These are phyloP conservation scores for Sarocladiaceae sp. DNA, from an alignment of 2,329 filamentous ascomycete species.

Conservation along the genomic window DNA sequence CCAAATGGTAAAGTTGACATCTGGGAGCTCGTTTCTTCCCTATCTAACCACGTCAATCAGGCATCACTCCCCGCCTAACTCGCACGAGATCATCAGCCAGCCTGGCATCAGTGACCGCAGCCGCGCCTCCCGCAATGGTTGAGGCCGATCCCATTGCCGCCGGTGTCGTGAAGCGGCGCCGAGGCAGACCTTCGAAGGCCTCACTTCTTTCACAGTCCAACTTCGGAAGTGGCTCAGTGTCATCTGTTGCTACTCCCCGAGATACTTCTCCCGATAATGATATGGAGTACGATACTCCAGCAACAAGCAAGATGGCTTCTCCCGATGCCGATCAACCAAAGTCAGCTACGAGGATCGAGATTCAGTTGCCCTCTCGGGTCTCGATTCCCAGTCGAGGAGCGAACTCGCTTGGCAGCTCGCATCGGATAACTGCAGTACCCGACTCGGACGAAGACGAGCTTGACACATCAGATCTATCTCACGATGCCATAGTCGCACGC, in stretches of 20 bases:
- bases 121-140: background rate
- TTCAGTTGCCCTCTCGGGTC: conserved; percentile 22
- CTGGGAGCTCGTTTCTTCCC: background rate
- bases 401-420: background rate
- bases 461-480: background rate
- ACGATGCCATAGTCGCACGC: conserved; percentile 8
- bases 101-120: background rate
- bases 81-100: background rate
- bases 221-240: conserved; percentile 23
- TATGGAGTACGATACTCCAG: conserved; percentile 28
- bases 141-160: background rate
- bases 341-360: conserved; percentile 20
- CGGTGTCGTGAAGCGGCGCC: background rate
- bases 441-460: conserved; percentile 9
- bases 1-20: background rate
- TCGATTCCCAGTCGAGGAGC: background rate
- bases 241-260: conserved; percentile 26
- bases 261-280: conserved; percentile 25
- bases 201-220: conserved; percentile 2
- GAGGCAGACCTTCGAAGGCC: conserved; percentile 2
- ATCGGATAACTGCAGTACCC: conserved; percentile 4
- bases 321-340: conserved; percentile 22
- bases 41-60: background rate
- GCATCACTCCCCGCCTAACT: background rate
- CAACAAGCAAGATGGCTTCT: conserved; percentile 32